A percentile compares a stretch with the other conserved stretches of the same genome.
phyloP scores from a whole-genome alignment of 768 basidiomycete species.

The Suillus subaureus region DNA sequence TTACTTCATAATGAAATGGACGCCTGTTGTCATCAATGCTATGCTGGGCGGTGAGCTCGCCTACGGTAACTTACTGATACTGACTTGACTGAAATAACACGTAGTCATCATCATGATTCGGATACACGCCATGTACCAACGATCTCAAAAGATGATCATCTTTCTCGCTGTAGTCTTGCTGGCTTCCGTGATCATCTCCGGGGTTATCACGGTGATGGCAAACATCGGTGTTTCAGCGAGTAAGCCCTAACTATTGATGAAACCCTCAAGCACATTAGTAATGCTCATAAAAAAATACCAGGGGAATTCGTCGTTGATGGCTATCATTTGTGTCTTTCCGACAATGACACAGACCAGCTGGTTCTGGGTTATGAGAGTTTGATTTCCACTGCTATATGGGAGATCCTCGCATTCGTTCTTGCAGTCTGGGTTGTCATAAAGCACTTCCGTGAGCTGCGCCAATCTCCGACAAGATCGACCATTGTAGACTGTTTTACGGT shows the following conservation, averaged over 20 bases:
- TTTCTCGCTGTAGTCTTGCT: background rate
- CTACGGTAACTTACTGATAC: background rate
- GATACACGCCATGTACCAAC: background rate
- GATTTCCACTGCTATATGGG: background rate
- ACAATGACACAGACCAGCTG: background rate
- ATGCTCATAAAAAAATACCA: background rate
- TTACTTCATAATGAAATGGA: background rate
- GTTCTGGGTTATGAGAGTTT: fast-evolving
- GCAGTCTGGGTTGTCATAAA: background rate
- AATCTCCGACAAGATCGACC: background rate
- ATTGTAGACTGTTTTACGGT: background rate
- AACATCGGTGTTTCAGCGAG: background rate
- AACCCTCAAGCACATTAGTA: background rate
- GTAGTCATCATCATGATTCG: background rate
- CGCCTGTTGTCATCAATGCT: background rate
- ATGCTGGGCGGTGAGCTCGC: background rate
- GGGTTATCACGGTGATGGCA: background rate
- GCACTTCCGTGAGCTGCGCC: background rate
- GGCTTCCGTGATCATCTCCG: background rate
- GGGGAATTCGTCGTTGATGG: background rate
- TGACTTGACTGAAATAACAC: background rate
- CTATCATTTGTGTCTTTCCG: fast-evolving
- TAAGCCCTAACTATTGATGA: background rate
- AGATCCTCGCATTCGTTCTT: background rate
- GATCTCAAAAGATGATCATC: background rate